Base-by-base conservation (phyloP, 805 yeast species). In the Saccharomycopsis javanensis region DNA sequence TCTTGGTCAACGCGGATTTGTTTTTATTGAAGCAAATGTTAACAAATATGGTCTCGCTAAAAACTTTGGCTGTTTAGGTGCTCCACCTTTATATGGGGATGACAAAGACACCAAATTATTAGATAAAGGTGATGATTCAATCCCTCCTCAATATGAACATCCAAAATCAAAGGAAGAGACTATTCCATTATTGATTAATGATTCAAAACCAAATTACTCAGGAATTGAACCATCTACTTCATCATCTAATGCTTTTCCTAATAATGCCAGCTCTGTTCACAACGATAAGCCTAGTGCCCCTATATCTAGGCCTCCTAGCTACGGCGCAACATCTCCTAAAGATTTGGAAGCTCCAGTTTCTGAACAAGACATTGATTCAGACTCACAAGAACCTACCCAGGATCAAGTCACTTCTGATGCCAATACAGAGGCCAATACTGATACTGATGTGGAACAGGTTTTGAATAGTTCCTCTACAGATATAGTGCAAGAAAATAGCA, bases 21-120 rank as follows among this genome's bases (percentile, higher is more conserved):
- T 87, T 1, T 86, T 82, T 65, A 86, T 87, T 53, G 94, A 87
- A 67, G 95, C 84, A 0, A 87, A 87, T 69, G 91, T 87, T 25
- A 86, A 87, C 65, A 86, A 85, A 66, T 87, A 92, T 87, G 90
- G 90, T 15, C 85, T 83, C 69, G 95, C 83, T 1, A 83, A 83
- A 2, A 63, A 79, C 53, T 81, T 78, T 66, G 85, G 86, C 0
- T 50, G 55, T n/a, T 51, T 61, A 11, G 63, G 63, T 11, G 63
- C 63, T 8, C 63, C 63, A 11, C 63, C 63, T n/a, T 58, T 58
- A 20, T 61, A 61, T 52, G 69, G 67, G 23, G 70, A 71, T 56
- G 64, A 75, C 8, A 65, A 75, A 50, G 78, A 71, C 55, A 50
- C 23, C 31, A 56, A 59, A 2, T 33, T 60, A 15, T 38, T 60